phyloP scores from a whole-genome alignment of 2,329 filamentous ascomycete genomes.

The Diaporthe capsici region DNA sequence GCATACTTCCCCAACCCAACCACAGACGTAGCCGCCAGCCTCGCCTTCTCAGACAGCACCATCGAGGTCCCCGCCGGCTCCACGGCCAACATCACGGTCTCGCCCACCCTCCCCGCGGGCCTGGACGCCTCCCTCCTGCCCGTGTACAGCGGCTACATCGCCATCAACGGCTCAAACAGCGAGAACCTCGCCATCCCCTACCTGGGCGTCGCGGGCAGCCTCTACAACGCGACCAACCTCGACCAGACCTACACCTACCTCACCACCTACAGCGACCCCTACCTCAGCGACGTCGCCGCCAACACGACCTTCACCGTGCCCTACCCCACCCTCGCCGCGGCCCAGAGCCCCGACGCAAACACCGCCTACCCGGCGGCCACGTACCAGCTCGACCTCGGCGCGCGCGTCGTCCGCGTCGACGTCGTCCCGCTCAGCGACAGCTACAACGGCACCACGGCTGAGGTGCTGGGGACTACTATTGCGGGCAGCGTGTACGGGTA shows the following conservation, averaged over 20 bases:
- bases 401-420: slow-evolving; percentile 44
- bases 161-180: slow-evolving; percentile 55
- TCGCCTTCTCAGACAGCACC: slow-evolving; percentile 43
- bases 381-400: slow-evolving; percentile 41
- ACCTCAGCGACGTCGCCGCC: slow-evolving; percentile 36
- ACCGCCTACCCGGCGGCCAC: slow-evolving; percentile 21
- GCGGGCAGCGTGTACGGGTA: slow-evolving; percentile 45
- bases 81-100: slow-evolving; percentile 47
- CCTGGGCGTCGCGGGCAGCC: slow-evolving; percentile 53
- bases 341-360: background rate
- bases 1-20: slow-evolving; percentile 37
- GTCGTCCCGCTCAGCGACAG: slow-evolving; percentile 43
- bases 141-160: slow-evolving; percentile 60
- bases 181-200: slow-evolving; percentile 57
- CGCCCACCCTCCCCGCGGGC: slow-evolving; percentile 44
- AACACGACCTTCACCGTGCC: slow-evolving; percentile 48
- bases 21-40: slow-evolving; percentile 39
- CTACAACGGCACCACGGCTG: slow-evolving; percentile 40
- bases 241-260: slow-evolving; percentile 38
- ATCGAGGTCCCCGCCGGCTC: slow-evolving; percentile 49
- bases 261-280: slow-evolving; percentile 37
- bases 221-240: slow-evolving; percentile 45
- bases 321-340: slow-evolving; percentile 36
- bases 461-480: slow-evolving; percentile 44
- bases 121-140: slow-evolving; percentile 50